Conservation (phyloP, 208 protist species). For the Wallacemonas rigidus region DNA sequence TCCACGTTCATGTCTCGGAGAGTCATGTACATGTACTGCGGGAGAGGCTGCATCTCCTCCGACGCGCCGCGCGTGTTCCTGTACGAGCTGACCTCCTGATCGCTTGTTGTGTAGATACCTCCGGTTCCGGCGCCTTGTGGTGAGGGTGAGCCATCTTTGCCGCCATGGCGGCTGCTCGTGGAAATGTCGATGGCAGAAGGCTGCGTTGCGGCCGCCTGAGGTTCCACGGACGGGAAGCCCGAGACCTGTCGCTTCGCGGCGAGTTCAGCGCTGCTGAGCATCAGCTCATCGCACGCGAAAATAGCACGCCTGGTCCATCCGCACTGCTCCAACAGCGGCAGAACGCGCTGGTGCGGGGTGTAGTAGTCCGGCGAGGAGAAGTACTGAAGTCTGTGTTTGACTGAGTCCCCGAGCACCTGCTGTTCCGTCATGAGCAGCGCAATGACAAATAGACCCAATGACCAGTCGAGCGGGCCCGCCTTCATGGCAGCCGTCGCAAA, state of each 20-base stretch:
- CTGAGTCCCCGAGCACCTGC: conserved; percentile 29
- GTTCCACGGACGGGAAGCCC: neutral
- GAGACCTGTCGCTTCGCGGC: neutral
- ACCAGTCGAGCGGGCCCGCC: conserved; percentile 73
- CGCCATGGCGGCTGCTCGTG: neutral
- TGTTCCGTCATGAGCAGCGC: conserved; percentile 38
- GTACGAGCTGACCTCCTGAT: conserved; percentile 51
- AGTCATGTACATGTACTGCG: conserved; percentile 65
- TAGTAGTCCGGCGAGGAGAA: conserved; percentile 28
- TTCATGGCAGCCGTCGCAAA: conserved; percentile 70
- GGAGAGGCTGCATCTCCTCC: conserved; percentile 37
- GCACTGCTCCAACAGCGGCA: conserved; percentile 60
- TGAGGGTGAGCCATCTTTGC: neutral
- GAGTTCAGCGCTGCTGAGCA: conserved; percentile 39
- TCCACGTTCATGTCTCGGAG: conserved; percentile 73
- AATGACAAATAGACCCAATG: conserved; percentile 65
- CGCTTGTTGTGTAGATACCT: conserved; percentile 45
- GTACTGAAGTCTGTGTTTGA: conserved; percentile 50
- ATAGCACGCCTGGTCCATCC: conserved; percentile 63
- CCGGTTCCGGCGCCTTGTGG: conserved; percentile 6
- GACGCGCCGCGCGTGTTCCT: conserved; percentile 25
- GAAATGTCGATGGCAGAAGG: too few relatives aligned
- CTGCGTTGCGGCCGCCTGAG: neutral
- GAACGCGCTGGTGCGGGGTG: conserved; percentile 35
- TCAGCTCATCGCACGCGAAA: conserved; percentile 47